phyloP scores from a whole-genome alignment of 1,284 basidiomycete species.

The Rhodotorula mucilaginosa region DNA sequence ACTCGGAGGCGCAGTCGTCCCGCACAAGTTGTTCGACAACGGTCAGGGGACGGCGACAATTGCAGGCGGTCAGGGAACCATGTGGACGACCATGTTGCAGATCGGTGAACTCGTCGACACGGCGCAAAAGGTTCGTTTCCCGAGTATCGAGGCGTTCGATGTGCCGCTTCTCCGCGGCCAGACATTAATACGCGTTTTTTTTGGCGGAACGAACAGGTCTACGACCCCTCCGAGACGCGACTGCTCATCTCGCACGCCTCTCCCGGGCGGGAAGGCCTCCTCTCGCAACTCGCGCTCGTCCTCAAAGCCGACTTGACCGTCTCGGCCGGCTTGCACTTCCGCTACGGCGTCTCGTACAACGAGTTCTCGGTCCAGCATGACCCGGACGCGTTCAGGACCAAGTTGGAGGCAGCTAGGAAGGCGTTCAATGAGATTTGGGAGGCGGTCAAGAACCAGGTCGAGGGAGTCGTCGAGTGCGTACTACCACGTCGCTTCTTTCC shows the following conservation, averaged over 20 bases:
- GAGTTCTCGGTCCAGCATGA: slow-evolving; percentile 92
- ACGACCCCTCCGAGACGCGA: slow-evolving; percentile 88
- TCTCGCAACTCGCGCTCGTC: slow-evolving; percentile 83
- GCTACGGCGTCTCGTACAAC: slow-evolving; percentile 93
- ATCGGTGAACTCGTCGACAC: slow-evolving; percentile 98
- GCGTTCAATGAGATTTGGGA: slow-evolving; percentile 90
- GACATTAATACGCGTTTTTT: neutral
- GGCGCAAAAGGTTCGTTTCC: slow-evolving; percentile 69
- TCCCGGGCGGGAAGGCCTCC: slow-evolving; percentile 87
- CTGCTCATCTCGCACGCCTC: slow-evolving; percentile 89
- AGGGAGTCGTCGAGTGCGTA: slow-evolving; percentile 75
- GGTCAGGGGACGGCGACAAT: slow-evolving; percentile 92
- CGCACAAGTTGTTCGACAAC: slow-evolving; percentile 97
- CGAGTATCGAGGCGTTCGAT: too few species aligned
- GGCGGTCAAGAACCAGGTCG: slow-evolving; percentile 85
- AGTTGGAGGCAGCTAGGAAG: slow-evolving; percentile 74
- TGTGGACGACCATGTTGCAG: slow-evolving; percentile 98
- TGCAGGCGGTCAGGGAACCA: slow-evolving; percentile 94
- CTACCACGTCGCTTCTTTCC: neutral
- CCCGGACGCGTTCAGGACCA: slow-evolving; percentile 82
- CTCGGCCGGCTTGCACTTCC: slow-evolving; percentile 94
- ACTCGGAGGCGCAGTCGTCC: slow-evolving; percentile 89
- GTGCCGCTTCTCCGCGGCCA: neutral
- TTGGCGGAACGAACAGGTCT: slow-evolving; percentile 51
- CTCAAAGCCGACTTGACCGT: slow-evolving; percentile 93